phyloP scores from a whole-genome alignment of 495 filamentous ascomycete species.

The Podospora anserina region DNA sequence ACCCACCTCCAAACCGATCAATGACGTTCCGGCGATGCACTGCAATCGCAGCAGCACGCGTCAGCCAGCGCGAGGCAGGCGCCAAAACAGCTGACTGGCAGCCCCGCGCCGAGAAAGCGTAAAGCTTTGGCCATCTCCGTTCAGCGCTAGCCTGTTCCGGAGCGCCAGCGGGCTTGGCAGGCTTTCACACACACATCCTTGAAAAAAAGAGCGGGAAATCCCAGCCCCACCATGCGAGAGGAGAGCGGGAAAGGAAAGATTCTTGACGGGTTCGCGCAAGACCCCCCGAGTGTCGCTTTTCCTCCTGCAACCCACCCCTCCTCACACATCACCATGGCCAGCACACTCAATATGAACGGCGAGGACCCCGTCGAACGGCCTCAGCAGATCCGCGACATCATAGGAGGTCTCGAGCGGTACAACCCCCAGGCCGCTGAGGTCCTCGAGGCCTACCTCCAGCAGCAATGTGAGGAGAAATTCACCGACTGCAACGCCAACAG shows the following conservation, averaged over 20 bases:
- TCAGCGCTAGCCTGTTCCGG: conserved; percentile 24
- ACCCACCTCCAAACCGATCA: background rate
- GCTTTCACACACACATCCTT: conserved; percentile 26
- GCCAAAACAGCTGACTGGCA: conserved; percentile 32
- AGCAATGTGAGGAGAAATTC: conserved; percentile 91
- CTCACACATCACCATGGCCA: conserved; percentile 21
- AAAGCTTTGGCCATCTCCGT: background rate
- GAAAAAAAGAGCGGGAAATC: conserved; percentile 24
- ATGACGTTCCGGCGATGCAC: conserved; percentile 25
- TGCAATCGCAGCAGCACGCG: background rate
- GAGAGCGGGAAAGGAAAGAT: background rate
- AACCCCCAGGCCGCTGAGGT: conserved; percentile 93
- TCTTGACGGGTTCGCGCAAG: conserved; percentile 26
- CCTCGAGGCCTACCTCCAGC: conserved; percentile 91
- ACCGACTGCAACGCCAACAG: conserved; percentile 96
- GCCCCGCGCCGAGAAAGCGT: background rate
- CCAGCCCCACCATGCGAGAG: conserved; percentile 29
- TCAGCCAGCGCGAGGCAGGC: conserved; percentile 22
- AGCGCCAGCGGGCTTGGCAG: background rate
- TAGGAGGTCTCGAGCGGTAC: conserved; percentile 94
- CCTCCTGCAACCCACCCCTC: conserved; percentile 22
- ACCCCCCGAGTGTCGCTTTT: conserved; percentile 18
- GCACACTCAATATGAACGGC: conserved; percentile 49
- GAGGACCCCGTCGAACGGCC: conserved; percentile 66
- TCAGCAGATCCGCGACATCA: conserved; percentile 83